Evolutionary conservation across 306 rosid genomes (phyloP).

Genomic region (Spatholobus suberectus): DNA sequence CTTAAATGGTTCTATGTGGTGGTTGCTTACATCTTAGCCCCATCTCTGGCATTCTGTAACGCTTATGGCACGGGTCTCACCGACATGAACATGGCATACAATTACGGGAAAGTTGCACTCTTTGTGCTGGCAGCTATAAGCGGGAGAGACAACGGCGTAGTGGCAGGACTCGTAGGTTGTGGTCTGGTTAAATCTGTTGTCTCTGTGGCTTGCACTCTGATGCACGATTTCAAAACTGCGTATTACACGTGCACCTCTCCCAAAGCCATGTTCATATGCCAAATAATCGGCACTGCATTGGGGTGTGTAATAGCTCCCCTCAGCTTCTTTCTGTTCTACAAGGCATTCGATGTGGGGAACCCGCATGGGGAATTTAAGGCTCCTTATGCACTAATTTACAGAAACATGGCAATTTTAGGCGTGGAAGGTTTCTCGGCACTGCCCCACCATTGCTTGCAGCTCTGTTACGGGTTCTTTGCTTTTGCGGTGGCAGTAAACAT

Average conservation of each 20-base stretch:
- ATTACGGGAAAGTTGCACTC: conserved; percentile 78
- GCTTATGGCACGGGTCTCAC: conserved; percentile 84
- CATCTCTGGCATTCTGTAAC: conserved; percentile 79
- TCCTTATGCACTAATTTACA: conserved; percentile 62
- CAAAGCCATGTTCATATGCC: conserved; percentile 71
- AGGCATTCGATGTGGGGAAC: conserved; percentile 52
- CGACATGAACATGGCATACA: conserved; percentile 79
- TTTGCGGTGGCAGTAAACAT: conserved; percentile 30
- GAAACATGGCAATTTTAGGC: conserved; percentile 40
- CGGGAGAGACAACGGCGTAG: conserved; percentile 41
- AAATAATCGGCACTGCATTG: conserved; percentile 60
- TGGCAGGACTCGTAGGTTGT: conserved; percentile 42
- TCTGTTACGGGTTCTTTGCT: conserved; percentile 42
- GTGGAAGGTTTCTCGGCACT: conserved; percentile 58
- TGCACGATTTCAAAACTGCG: conserved; percentile 82
- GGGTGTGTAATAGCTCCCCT: conserved; percentile 70
- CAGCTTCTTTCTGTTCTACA: conserved; percentile 67
- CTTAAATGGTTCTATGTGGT: conserved; percentile 41
- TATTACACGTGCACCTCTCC: conserved; percentile 73
- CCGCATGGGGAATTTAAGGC: conserved; percentile 82
- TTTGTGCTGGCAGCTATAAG: conserved; percentile 60
- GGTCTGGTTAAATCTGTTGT: conserved; percentile 58
- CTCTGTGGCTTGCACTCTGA: conserved; percentile 69
- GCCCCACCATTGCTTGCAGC: conserved; percentile 75
- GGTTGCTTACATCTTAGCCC: conserved; percentile 54